Base-by-base conservation (phyloP, 768 basidiomycete genomes). In the Collybia mongolica region DNA sequence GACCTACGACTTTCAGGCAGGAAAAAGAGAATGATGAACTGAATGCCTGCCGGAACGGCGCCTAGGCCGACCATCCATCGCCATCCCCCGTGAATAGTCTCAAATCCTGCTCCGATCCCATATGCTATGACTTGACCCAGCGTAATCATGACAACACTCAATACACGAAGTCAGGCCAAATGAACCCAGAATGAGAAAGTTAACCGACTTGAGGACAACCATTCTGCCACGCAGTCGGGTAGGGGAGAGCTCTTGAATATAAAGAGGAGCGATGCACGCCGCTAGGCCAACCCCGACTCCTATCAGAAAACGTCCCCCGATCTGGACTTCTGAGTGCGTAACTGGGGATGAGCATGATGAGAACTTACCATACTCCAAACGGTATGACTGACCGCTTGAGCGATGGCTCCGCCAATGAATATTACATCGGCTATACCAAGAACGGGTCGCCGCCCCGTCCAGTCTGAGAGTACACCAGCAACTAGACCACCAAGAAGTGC, bases 61-160 rank as follows among this genome's bases (percentile, higher is more conserved):
- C 90, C 87, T 2, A 92, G 69, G 3, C 88, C 90, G 14, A 89
- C 86, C 86, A 91, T 88, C 82, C 82, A 92, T 45, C 90, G 71
- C 90, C 90, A 93, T 2, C 90, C 90, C 2, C 75, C 68, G 26
- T 66, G 65, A 46, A 79, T 66, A 49, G 78, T 76, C 51, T 73
- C 78, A 56, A 87, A 87, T 2, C 78, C 85, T 19, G 85, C 84
- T 20, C 81, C 86, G 48, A 85, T 83, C 17, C 81, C 85, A 60
- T 90, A 92, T 0, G 88, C 86, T 42, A 90, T 77, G 24, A 91
- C 88, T 55, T 91, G 90, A 2, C 88, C 88, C 5, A 85, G 72
- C 0, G 90, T 93, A 60, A 93, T 89, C 71, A 84, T 82, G 0
- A 90, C 86, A 17, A 90, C 88, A 62, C 71, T 73, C 19, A 3